A percentile compares a stretch with the other conserved stretches of the same genome.
Evolutionary conservation across 2,329 filamentous ascomycete species (phyloP).

Genomic region (Neoascochyta sp.): DNA sequence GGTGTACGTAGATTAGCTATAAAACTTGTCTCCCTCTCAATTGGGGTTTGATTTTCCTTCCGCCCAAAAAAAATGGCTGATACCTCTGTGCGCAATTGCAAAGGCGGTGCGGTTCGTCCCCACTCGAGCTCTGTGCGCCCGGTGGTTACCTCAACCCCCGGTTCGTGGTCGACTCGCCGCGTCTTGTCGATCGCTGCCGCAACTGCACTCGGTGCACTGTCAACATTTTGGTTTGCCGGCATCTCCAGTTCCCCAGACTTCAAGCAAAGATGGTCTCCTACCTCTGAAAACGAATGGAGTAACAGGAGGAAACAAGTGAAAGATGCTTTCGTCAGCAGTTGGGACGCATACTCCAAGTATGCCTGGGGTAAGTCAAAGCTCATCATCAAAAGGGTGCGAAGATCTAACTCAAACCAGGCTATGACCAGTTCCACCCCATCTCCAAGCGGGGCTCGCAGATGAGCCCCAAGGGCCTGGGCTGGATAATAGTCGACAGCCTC

Average conservation of each 20-base stretch:
- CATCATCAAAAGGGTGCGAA: slow-evolving; percentile 15
- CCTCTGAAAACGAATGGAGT: slow-evolving; percentile 59
- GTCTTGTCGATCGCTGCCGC: background rate
- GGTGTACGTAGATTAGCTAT: no score
- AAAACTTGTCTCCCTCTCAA: no score
- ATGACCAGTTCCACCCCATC: slow-evolving; percentile 80
- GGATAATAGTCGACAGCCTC: slow-evolving; percentile 95
- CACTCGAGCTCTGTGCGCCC: no score
- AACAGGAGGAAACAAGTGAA: slow-evolving; percentile 73
- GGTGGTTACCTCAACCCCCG: background rate
- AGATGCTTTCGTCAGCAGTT: slow-evolving; percentile 83
- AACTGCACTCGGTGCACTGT: background rate
- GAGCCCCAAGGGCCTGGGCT: slow-evolving; percentile 77
- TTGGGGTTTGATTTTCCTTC: no score
- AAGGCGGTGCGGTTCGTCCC: background rate
- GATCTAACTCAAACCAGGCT: slow-evolving; percentile 40
- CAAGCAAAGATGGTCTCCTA: background rate
- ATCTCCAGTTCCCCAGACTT: background rate
- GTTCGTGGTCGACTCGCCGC: background rate
- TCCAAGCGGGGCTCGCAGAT: slow-evolving; percentile 75
- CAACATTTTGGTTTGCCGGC: background rate
- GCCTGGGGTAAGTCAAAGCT: slow-evolving; percentile 71
- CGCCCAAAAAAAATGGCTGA: no score
- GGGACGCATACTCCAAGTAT: slow-evolving; percentile 84
- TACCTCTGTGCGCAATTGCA: background rate